phyloP scores from a whole-genome alignment of 305 asterid species.

The Caryopteris hybrid region DNA sequence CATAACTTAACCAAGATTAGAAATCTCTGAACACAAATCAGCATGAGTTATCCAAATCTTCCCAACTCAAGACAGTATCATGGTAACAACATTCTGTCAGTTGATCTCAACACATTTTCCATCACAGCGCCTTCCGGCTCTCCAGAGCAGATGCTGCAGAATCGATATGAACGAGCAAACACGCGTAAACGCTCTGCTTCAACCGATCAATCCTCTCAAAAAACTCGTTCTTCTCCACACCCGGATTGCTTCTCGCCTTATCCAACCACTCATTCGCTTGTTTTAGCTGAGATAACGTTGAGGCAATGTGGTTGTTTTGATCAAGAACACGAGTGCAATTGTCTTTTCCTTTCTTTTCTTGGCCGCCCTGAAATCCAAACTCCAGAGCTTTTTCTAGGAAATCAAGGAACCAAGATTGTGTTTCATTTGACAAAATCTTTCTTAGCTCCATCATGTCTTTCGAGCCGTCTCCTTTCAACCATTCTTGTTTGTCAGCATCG shows the following conservation, averaged over 20 bases:
- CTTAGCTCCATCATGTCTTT: slow-evolving; percentile 44
- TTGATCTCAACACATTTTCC: not conserved
- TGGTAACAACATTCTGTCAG: no score
- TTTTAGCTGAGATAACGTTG: slow-evolving; percentile 70
- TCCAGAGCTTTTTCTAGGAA: slow-evolving; percentile 78
- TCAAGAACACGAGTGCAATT: slow-evolving; percentile 27
- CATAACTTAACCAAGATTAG: not conserved
- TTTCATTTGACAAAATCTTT: slow-evolving; percentile 41
- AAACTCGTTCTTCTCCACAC: slow-evolving; percentile 33
- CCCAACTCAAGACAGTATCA: not conserved
- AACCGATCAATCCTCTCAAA: slow-evolving; percentile 44
- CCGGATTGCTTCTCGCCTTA: slow-evolving; percentile 34
- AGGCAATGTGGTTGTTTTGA: slow-evolving; percentile 54
- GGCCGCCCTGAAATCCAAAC: slow-evolving; percentile 43
- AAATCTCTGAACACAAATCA: not conserved
- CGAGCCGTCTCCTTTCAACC: slow-evolving; percentile 60
- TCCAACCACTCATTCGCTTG: slow-evolving; percentile 83
- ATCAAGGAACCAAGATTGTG: slow-evolving; percentile 67
- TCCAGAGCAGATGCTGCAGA: slow-evolving; percentile 81
- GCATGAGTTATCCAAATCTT: slow-evolving; percentile 17
- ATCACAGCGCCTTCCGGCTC: slow-evolving; percentile 32
- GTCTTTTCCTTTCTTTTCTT: slow-evolving; percentile 43
- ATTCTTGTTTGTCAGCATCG: slow-evolving; percentile 56
- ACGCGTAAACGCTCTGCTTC: slow-evolving; percentile 78
- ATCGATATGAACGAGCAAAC: slow-evolving; percentile 71